phyloP scores from a whole-genome alignment of 371 early-diverging fungal species.

The Mucor irregularis region DNA sequence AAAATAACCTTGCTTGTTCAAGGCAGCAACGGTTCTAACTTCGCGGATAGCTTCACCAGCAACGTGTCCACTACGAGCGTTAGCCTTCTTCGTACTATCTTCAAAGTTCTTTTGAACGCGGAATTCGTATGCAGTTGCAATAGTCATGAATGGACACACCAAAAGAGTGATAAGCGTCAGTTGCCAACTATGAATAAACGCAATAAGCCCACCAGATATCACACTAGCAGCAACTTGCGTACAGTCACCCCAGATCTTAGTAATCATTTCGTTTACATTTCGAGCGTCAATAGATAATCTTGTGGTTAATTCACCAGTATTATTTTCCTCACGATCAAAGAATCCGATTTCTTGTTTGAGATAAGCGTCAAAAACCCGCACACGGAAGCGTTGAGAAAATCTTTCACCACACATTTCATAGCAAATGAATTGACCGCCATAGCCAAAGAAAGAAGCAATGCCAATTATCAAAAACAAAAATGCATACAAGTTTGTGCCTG shows the following conservation, averaged over 20 bases:
- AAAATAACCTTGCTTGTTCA: slow-evolving; percentile 75
- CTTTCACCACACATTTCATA: slow-evolving; percentile 54
- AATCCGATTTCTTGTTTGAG: slow-evolving; percentile 82
- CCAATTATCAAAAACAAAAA: slow-evolving; percentile 67
- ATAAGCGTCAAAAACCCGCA: slow-evolving; percentile 51
- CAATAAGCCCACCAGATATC: slow-evolving; percentile 21
- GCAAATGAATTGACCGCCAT: slow-evolving; percentile 22
- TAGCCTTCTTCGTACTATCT: slow-evolving; percentile 52
- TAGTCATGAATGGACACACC: slow-evolving; percentile 37
- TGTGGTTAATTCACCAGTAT: slow-evolving; percentile 77
- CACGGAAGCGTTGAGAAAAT: slow-evolving; percentile 58
- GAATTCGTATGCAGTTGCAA: slow-evolving; percentile 28
- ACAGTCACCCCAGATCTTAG: slow-evolving; percentile 58
- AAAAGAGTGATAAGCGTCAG: slow-evolving; percentile 50
- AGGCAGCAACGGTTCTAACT: slow-evolving; percentile 77
- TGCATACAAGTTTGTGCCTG: slow-evolving; percentile 67
- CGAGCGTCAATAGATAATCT: slow-evolving; percentile 78
- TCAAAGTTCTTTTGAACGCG: slow-evolving; percentile 37
- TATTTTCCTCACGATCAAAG: slow-evolving; percentile 81
- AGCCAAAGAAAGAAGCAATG: slow-evolving; percentile 45
- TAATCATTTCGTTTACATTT: slow-evolving; percentile 62
- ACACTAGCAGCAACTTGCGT: slow-evolving; percentile 48
- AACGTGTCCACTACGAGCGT: slow-evolving; percentile 57
- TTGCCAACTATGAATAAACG: slow-evolving; percentile 48
- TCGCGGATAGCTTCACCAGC: slow-evolving; percentile 78